These are phyloP conservation scores for Pichia sp. DNA, from an alignment of 1,139 yeast species.

Conservation along the genomic window DNA sequence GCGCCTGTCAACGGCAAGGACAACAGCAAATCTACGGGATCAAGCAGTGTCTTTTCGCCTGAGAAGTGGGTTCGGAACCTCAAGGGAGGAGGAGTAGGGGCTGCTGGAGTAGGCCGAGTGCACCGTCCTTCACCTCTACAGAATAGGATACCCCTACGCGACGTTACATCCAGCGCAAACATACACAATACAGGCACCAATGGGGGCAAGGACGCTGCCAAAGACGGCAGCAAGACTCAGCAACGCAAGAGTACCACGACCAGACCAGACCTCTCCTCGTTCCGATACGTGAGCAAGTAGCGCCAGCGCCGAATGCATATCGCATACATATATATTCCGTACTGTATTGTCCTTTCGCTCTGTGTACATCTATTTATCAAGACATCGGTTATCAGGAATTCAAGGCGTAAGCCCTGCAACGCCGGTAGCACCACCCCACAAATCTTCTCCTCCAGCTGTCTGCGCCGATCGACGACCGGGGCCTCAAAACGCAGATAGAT, in stretches of 20 bases:
- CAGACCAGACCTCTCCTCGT: conserved; percentile 1
- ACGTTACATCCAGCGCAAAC: conserved; percentile 9
- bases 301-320: no score
- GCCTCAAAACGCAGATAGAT: not conserved
- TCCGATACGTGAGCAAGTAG: conserved; percentile 2
- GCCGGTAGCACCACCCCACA: no score
- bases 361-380: not conserved
- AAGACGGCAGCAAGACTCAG: not conserved
- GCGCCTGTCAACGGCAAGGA: not conserved
- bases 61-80: conserved; percentile 9
- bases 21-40: not conserved
- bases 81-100: not conserved
- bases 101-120: not conserved
- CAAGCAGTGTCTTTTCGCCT: not conserved
- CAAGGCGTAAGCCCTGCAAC: no score
- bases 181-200: not conserved
- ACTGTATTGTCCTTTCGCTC: not conserved
- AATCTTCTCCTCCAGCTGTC: not conserved
- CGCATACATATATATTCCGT: no score
- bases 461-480: not conserved
- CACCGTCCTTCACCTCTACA: conserved; percentile 14
- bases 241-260: not conserved
- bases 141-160: conserved; percentile 12
- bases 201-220: not conserved
- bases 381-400: not conserved